phyloP scores from a whole-genome alignment of 768 basidiomycete genomes.

The Rhizopogon roseolus region DNA sequence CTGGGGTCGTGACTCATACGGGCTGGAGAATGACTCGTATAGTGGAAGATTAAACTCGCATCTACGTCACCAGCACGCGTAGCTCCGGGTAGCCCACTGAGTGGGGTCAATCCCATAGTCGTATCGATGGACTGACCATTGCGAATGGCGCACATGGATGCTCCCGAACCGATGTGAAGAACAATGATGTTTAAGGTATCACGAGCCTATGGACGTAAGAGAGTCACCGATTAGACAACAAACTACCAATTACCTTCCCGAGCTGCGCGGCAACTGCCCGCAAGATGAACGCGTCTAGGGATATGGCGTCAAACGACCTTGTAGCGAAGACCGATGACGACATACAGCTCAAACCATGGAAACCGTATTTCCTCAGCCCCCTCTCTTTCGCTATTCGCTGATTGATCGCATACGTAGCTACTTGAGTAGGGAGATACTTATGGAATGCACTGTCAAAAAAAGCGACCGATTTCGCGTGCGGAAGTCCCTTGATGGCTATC shows the following conservation, averaged over 20 bases:
- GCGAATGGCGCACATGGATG: conserved; percentile 73
- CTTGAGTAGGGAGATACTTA: conserved; percentile 65
- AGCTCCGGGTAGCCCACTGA: conserved; percentile 85
- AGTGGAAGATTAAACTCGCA: conserved; percentile 86
- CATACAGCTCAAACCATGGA: conserved; percentile 79
- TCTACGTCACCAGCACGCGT: conserved; percentile 83
- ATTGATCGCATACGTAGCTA: conserved; percentile 77
- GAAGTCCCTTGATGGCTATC: conserved; percentile 57
- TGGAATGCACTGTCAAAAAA: conserved; percentile 91
- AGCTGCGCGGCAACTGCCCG: conserved; percentile 56
- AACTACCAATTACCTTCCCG: conserved; percentile 35
- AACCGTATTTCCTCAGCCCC: conserved; percentile 85
- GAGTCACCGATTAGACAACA: neutral
- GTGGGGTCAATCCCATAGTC: conserved; percentile 87
- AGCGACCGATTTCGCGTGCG: conserved; percentile 68
- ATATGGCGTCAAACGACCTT: neutral
- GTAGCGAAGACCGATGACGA: neutral
- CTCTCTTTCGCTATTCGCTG: conserved; percentile 54
- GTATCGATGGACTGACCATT: conserved; percentile 77
- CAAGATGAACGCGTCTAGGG: conserved; percentile 62
- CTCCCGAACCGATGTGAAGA: conserved; percentile 89
- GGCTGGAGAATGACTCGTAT: conserved; percentile 45
- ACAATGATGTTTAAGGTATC: conserved; percentile 68
- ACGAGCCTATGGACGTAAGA: conserved; percentile 26
- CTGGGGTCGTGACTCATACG: conserved; percentile 51